A percentile compares a stretch with the other conserved stretches of the same genome.
These are phyloP conservation scores for Colletotrichum sp. DNA, from an alignment of 2,329 filamentous ascomycete genomes.

Conservation along the genomic window DNA sequence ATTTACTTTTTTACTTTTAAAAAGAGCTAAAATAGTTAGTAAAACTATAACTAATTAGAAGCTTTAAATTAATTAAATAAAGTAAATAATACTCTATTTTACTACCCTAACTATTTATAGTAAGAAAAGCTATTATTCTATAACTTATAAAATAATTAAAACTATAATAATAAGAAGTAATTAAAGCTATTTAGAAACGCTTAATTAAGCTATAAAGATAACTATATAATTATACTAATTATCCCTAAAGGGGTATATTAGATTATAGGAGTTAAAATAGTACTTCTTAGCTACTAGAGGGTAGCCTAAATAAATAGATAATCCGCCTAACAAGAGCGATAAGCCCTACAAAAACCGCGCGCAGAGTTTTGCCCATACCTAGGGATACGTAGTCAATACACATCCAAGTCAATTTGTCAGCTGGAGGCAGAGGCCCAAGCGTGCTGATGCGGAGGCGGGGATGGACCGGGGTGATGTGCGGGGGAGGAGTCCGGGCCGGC, in stretches of 20 bases:
- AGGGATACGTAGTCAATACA: too few relatives aligned
- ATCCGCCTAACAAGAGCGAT: too few relatives aligned
- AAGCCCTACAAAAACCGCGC: too few relatives aligned
- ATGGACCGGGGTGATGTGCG: conserved; percentile 8
- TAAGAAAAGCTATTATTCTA: not conserved
- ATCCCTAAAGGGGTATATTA: not conserved
- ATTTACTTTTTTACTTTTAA: not conserved
- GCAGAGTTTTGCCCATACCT: too few relatives aligned
- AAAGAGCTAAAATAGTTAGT: too few relatives aligned
- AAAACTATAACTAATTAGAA: too few relatives aligned
- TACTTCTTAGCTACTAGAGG: not conserved
- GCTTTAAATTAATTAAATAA: not conserved
- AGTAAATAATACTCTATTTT: not conserved
- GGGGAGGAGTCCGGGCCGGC: conserved; percentile 14
- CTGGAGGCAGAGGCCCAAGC: not conserved
- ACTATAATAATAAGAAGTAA: not conserved
- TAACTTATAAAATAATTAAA: not conserved
- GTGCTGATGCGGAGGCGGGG: conserved; percentile 6
- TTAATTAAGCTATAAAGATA: not conserved
- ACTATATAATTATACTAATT: not conserved
- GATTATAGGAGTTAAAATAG: not conserved
- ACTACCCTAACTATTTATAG: not conserved
- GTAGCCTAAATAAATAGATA: not conserved
- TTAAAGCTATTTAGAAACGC: not conserved
- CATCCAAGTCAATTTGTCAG: too few relatives aligned